phyloP scores from a whole-genome alignment of 106 monocot genomes.

The Platanthera guangdongensis region DNA sequence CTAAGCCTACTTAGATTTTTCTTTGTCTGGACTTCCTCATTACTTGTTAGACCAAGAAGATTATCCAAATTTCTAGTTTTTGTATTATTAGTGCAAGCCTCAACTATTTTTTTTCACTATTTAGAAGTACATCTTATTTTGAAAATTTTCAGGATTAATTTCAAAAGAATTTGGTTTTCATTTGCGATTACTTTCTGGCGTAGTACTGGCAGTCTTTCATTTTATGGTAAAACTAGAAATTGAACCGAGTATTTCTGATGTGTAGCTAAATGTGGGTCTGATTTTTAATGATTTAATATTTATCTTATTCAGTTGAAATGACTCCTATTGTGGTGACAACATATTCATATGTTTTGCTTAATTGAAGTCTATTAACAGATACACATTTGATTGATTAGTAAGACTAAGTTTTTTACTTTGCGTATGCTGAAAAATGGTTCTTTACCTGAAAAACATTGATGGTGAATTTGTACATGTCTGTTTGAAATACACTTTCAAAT shows the following conservation, averaged over 20 bases:
- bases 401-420: neutral
- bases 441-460: neutral
- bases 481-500: neutral
- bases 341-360: neutral
- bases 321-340: neutral
- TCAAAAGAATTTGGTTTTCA: neutral
- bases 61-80: neutral
- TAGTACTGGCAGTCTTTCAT: neutral
- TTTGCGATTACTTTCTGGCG: neutral
- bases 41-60: neutral
- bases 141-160: neutral
- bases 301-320: neutral
- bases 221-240: neutral
- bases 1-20: too few species aligned
- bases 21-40: neutral
- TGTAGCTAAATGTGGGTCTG: neutral
- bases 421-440: neutral
- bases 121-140: neutral
- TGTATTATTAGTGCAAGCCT: neutral
- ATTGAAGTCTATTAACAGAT: neutral
- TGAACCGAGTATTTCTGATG: neutral
- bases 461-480: neutral
- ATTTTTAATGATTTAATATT: neutral
- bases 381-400: neutral
- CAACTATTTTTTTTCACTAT: neutral